Base-by-base conservation (phyloP, 1,284 basidiomycete species). In the Macrocystidia cucumis region DNA sequence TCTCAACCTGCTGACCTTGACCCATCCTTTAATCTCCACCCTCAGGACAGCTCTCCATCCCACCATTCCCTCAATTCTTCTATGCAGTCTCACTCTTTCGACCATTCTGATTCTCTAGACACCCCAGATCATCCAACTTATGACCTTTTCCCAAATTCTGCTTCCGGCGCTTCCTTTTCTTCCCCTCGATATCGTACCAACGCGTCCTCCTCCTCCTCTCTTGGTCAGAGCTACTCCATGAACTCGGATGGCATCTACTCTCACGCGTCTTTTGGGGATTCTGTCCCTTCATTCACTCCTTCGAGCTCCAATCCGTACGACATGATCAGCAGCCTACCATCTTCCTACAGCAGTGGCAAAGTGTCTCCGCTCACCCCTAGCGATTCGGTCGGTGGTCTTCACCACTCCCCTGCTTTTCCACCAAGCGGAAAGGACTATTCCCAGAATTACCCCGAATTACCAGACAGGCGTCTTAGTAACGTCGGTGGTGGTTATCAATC, bases 341-440 rank as follows among this genome's bases (percentile, higher is more conserved):
- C 78, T 1, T 75, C 65, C 32, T 68, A 74, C 49, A 69, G 65
- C 56, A 78, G 74, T 40, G 79, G 78, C 43, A 83, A 83, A 54
- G 75, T 78, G 31, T 85, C 83, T 11, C 81, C 82, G 0, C 63
- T 83, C 30, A 80, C 78, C 4, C 81, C 80, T 25, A 77, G 56
- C 47, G 82, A 85, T 54, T 60, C 74, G 29, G 71, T 74, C 38
- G 59, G 61, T 35, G 60, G 61, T 35, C 60, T 60, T 34, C 62
- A 81, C 4, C 76, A 77, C 41, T 72, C 71, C 43, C 57, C 70
- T 3, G 62, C 59, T 16, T 80, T 75, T 45, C 62, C 76, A 21
- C 61, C 64, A 39, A 51, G 62, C 26, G 49, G 25, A 27, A 84
- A 85, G 51, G 73, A 78, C 43, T 80, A 66, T 49, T 56, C 67